Evolutionary conservation across 129 eudicot species (phyloP).

Genomic region (Rutidosis leptorrhynchoides): DNA sequence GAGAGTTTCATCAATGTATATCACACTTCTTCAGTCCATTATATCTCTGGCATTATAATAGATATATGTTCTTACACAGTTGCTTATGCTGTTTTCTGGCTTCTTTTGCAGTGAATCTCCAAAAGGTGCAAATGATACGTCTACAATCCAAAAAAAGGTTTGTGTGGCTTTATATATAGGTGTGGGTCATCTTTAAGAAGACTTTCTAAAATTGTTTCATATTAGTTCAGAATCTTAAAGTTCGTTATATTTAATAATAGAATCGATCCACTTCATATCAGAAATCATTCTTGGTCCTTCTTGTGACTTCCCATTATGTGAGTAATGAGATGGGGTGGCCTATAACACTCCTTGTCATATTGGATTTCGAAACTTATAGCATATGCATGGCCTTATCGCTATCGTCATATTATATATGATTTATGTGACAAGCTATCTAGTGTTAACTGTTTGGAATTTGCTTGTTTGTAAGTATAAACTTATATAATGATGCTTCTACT

Average conservation of each 20-base stretch:
- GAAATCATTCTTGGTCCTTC: background rate
- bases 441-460: constrained; percentile 13
- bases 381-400: background rate
- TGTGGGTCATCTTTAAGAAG: constrained; percentile 7
- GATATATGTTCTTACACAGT: background rate
- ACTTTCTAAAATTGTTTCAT: background rate
- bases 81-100: constrained; percentile 16
- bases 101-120: constrained; percentile 82
- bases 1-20: background rate
- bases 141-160: constrained; percentile 89
- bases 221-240: background rate
- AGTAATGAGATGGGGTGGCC: background rate
- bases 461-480: constrained; percentile 23
- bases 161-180: constrained; percentile 9
- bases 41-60: background rate
- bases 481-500: constrained; percentile 12
- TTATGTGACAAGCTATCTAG: constrained; percentile 8
- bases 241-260: background rate
- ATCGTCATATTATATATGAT: constrained; percentile 4
- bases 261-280: background rate
- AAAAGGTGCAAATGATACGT: constrained; percentile 89
- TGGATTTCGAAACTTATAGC: background rate
- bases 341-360: background rate
- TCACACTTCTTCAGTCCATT: constrained; percentile 9
- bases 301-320: background rate